A percentile compares a stretch with the other conserved stretches of the same genome.
Conservation (phyloP, 2,329 filamentous ascomycete species). For the Talaromyces verruculosus region DNA sequence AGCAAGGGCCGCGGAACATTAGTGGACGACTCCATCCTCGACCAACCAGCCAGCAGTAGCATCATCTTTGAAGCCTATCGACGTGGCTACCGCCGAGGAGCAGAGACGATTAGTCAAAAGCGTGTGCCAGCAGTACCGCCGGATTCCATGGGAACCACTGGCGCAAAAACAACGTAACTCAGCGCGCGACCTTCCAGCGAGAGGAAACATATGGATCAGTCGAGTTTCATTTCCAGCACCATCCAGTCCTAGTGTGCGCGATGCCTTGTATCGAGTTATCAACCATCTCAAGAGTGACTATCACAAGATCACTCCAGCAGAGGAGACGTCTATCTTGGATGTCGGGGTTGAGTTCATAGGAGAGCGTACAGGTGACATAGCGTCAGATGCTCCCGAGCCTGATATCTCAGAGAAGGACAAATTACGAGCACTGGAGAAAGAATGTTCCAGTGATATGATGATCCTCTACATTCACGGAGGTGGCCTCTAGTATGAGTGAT, state of each 20-base stretch:
- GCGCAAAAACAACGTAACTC: conserved; percentile 4
- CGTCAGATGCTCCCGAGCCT: conserved; percentile 8
- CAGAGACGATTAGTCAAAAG: conserved; percentile 12
- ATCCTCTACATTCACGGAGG: conserved; percentile 15
- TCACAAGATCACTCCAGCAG: conserved; percentile 12
- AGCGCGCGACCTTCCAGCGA: conserved; percentile 5
- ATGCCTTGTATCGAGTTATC: conserved; percentile 16
- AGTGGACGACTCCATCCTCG: background rate
- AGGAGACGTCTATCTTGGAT: conserved; percentile 13
- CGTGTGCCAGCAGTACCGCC: conserved; percentile 5
- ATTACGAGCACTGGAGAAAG: conserved; percentile 10
- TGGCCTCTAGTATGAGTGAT: conserved; percentile 15
- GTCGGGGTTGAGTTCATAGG: conserved; percentile 19
- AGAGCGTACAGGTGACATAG: background rate
- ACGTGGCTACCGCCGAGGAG: conserved; percentile 8
- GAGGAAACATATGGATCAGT: conserved; percentile 12
- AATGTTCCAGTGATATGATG: conserved; percentile 15
- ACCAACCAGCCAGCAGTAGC: background rate
- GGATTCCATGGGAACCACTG: conserved; percentile 11
- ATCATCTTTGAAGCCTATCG: too few species aligned
- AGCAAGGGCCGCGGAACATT: background rate
- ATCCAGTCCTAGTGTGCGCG: conserved; percentile 10
- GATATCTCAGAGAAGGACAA: conserved; percentile 13
- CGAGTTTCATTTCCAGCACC: conserved; percentile 14
- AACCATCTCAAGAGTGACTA: conserved; percentile 10